Evolutionary conservation across 768 basidiomycete genomes (phyloP).

Genomic region (Leccinum truebloodii): DNA sequence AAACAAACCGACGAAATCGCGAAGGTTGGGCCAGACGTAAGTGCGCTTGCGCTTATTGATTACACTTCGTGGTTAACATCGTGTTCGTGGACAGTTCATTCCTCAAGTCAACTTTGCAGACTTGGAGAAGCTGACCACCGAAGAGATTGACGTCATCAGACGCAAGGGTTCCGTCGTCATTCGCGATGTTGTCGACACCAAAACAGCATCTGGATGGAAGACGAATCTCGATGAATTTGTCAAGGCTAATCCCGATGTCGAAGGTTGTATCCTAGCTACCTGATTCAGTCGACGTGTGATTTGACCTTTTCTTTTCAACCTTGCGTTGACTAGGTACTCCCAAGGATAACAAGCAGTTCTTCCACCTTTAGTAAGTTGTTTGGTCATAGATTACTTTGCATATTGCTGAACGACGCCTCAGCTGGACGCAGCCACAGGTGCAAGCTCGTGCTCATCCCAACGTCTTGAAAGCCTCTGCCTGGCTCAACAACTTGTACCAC

Average conservation of each 20-base stretch:
- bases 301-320: not conserved
- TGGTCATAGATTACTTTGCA: not conserved
- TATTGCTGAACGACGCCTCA: constrained; percentile 14
- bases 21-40: constrained; percentile 49
- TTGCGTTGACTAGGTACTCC: constrained; percentile 45
- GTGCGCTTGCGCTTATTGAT: constrained; percentile 8
- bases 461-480: constrained; percentile 53
- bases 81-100: constrained; percentile 44
- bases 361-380: constrained; percentile 61
- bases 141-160: constrained; percentile 51
- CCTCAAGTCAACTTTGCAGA: constrained; percentile 63
- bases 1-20: constrained; percentile 46
- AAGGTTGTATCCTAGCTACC: constrained; percentile 39
- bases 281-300: not conserved
- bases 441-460: constrained; percentile 69
- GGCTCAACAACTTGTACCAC: constrained; percentile 68
- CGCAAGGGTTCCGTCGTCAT: constrained; percentile 62
- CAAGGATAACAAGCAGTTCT: constrained; percentile 66
- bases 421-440: constrained; percentile 59
- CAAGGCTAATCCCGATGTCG: constrained; percentile 52
- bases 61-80: not conserved
- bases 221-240: constrained; percentile 55
- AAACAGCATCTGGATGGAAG: constrained; percentile 60
- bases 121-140: constrained; percentile 45
- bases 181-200: constrained; percentile 56